phyloP scores from a whole-genome alignment of 169 alveolate species.

The Cryptosporidium muris region DNA sequence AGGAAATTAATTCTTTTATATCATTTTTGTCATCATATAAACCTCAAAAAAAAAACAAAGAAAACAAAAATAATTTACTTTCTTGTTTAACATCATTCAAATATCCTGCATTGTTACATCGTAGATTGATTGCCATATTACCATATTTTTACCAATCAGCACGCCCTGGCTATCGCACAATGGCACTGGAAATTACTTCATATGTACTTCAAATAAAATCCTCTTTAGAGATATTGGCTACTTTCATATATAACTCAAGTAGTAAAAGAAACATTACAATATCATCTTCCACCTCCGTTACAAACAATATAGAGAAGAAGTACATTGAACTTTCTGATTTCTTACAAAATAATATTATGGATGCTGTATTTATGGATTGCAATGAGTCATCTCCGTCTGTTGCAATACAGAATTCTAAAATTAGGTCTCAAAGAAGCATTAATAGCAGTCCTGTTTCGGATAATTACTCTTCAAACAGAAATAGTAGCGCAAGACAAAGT shows the following conservation, averaged over 20 bases:
- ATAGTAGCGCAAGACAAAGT: conserved; percentile 69
- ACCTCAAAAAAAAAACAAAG: conserved; percentile 2
- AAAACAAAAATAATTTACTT: neutral
- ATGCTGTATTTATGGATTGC: no score
- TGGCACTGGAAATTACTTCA: conserved; percentile 45
- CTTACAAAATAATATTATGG: no score
- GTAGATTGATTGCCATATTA: conserved; percentile 51
- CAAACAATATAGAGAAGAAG: conserved; percentile 4
- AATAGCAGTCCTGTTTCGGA: no score
- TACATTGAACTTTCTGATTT: neutral
- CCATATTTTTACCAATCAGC: conserved; percentile 55
- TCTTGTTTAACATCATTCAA: conserved; percentile 17
- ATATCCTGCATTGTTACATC: conserved; percentile 38
- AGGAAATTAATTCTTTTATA: conserved; percentile 55
- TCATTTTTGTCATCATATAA: conserved; percentile 37
- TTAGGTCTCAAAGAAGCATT: no score
- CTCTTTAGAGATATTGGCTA: conserved; percentile 15
- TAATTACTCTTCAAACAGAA: conserved; percentile 13
- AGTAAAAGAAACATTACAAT: neutral
- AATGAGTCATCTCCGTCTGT: no score
- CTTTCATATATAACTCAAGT: neutral
- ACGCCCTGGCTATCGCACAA: conserved; percentile 36
- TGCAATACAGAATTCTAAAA: no score
- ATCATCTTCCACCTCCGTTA: neutral
- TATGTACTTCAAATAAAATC: conserved; percentile 41